phyloP scores from a whole-genome alignment of 2,329 filamentous ascomycete species.

The Arachnopeziza araneosa region DNA sequence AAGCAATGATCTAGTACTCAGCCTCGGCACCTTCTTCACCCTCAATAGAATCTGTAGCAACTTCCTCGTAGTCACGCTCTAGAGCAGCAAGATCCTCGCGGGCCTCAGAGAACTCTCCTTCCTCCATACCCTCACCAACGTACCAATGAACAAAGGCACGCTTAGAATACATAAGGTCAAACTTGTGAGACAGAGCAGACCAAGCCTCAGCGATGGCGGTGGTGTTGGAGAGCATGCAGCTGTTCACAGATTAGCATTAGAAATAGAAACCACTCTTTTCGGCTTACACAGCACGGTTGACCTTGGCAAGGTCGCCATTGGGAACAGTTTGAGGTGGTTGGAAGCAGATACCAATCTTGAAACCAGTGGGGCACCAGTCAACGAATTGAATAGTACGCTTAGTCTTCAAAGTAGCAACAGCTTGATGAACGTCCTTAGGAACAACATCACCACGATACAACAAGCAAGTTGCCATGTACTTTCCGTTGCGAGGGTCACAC shows the following conservation, averaged over 20 bases:
- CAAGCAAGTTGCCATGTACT: conserved; percentile 99
- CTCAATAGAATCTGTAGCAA: conserved; percentile 49
- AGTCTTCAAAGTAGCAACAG: conserved; percentile 95
- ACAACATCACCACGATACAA: conserved; percentile 98
- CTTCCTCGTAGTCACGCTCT: conserved; percentile 62
- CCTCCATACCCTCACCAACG: conserved; percentile 65
- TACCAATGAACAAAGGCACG: conserved; percentile 69
- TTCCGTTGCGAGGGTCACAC: conserved; percentile 96
- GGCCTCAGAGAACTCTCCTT: conserved; percentile 62
- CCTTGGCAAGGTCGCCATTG: conserved; percentile 95
- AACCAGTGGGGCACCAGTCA: conserved; percentile 99
- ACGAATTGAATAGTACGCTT: conserved; percentile 99
- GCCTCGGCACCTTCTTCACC: conserved; percentile 40
- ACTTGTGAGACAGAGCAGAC: conserved; percentile 60
- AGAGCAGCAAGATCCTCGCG: conserved; percentile 60
- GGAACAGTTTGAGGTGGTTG: conserved; percentile 93
- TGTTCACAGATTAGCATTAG: not conserved
- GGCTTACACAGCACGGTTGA: conserved; percentile 76
- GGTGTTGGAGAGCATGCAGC: conserved; percentile 59
- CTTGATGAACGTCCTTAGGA: conserved; percentile 87
- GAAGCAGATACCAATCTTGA: conserved; percentile 99
- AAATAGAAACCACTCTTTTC: not conserved
- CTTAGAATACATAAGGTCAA: conserved; percentile 66
- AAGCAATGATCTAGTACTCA: conserved; percentile 19
- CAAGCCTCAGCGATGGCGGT: conserved; percentile 63